Evolutionary conservation across 1,139 yeast genomes (phyloP).

Genomic region (Kodamaea plutei): DNA sequence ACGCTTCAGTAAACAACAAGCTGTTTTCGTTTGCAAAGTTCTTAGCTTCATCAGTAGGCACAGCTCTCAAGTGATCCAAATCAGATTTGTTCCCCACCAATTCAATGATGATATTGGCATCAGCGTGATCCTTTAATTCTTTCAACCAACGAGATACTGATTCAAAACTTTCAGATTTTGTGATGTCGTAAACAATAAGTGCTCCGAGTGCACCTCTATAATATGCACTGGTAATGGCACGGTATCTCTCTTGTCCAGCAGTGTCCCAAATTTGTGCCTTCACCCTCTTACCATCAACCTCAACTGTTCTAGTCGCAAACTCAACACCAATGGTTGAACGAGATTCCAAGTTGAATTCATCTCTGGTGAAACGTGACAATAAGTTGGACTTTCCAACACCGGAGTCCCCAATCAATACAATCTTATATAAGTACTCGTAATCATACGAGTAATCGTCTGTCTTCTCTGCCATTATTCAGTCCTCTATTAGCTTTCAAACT

Average conservation of each 20-base stretch:
- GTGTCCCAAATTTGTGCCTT: constrained; percentile 99
- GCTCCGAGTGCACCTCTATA: constrained; percentile 99
- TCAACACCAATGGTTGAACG: constrained; percentile 97
- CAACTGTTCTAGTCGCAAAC: constrained; percentile 94
- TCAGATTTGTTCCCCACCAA: constrained; percentile 94
- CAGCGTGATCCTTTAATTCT: constrained; percentile 95
- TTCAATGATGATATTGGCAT: constrained; percentile 93
- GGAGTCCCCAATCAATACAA: constrained; percentile 94
- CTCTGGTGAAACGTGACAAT: constrained; percentile 88
- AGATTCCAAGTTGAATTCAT: constrained; percentile 91
- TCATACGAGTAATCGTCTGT: constrained; percentile 83
- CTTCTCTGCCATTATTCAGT: constrained; percentile 38
- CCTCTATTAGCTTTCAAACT: neutral
- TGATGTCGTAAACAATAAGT: constrained; percentile 88
- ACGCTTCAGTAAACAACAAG: constrained; percentile 92
- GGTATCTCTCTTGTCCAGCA: constrained; percentile 97
- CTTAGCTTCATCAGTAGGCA: constrained; percentile 96
- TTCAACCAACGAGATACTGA: constrained; percentile 93
- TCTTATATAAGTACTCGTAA: constrained; percentile 92
- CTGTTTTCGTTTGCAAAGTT: constrained; percentile 93
- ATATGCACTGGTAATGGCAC: constrained; percentile 96
- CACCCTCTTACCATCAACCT: constrained; percentile 90
- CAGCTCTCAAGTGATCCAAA: constrained; percentile 91
- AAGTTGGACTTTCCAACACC: constrained; percentile 97
- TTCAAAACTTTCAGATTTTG: constrained; percentile 90